Evolutionary conservation across 257 asterid species (phyloP), one percentile per base, ranked within the genome.

Genomic region (Sherardia arvensis): DNA sequence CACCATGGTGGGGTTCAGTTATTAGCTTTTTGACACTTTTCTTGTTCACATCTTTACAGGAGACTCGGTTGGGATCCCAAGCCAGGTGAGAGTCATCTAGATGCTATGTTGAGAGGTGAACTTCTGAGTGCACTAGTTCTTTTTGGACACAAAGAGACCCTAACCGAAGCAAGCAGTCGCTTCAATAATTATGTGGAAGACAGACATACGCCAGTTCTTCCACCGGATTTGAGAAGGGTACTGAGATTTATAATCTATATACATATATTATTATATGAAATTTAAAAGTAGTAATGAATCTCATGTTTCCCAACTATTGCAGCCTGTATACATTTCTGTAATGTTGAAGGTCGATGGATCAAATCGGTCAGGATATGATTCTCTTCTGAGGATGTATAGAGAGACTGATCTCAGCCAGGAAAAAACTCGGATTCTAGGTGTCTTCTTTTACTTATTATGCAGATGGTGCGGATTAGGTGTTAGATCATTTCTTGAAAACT

Each of bases 401-500:
- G 99, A 85, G 82, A 74, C 94, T 36, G 99, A 90, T 71, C 97
- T 90, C 76, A 93, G 97, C 84, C 94, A 90, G 84, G 99, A 87
- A 80, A 93, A 93, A 79, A 87, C 92, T 4, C 81, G 95, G 59
- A 81, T 93, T 71, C 76, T 88, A 81, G 87, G 97, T 90, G 53
- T 53, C 43, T 67, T 38, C 4, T 38, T 58, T 55, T 54, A 54
- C 30, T 38, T 27, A 45, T 34, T n/a, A 17, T 36, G 59, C 27
- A 56, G 59, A 34, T 30, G 25, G 45, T 14, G 49, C 11, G n/a
- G 21, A 53, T 17, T 36, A 36, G 51, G 4, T 4, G 33, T 29
- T 34, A 49, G 33, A 68, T 14, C 28, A 33, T 45, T 59, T 51
- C 69, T 40, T 75, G 70, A 56, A 26, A 65, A 49, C 60, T 76